These are phyloP conservation scores for Apophysomyces trapeziformis DNA, from an alignment of 371 early-diverging fungal species.

Conservation along the genomic window DNA sequence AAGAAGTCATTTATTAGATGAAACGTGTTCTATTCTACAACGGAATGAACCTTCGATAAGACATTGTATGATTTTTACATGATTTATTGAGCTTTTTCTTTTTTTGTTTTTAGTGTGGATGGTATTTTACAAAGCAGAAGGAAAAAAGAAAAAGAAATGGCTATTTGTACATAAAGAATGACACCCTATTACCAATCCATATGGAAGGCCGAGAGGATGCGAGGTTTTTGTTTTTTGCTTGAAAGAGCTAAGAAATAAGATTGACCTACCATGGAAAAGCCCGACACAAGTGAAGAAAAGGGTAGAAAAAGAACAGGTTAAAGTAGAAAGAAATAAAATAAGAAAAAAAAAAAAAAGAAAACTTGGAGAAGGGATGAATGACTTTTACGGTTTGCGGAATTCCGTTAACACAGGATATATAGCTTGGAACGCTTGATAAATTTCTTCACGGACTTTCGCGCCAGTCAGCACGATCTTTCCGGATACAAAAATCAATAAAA, in stretches of 20 bases:
- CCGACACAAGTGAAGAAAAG: constrained; percentile 8
- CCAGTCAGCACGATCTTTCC: constrained; percentile 99
- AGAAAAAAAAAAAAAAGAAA: neutral
- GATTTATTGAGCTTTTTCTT: neutral
- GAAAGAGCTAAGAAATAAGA: neutral
- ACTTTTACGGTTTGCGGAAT: constrained; percentile 76
- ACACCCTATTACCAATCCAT: constrained; percentile 5
- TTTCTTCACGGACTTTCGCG: constrained; percentile 99
- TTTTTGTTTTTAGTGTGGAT: constrained; percentile 12
- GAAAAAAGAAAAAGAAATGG: constrained; percentile 12
- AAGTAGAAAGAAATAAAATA: neutral
- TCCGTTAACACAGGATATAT: constrained; percentile 99
- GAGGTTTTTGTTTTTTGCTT: neutral
- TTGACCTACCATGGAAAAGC: constrained; percentile 11
- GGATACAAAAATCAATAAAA: constrained; percentile 99
- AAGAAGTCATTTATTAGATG: too few relatives aligned
- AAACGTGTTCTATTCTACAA: too few relatives aligned
- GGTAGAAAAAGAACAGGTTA: constrained; percentile 3
- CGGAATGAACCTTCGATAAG: too few relatives aligned
- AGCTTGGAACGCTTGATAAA: constrained; percentile 99
- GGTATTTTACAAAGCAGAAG: constrained; percentile 22
- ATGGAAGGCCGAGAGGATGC: neutral
- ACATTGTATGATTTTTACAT: constrained; percentile 14
- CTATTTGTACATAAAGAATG: constrained; percentile 16
- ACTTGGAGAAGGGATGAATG: neutral